phyloP scores from a whole-genome alignment of 2,329 filamentous ascomycete species.

The Claviceps sp. region DNA sequence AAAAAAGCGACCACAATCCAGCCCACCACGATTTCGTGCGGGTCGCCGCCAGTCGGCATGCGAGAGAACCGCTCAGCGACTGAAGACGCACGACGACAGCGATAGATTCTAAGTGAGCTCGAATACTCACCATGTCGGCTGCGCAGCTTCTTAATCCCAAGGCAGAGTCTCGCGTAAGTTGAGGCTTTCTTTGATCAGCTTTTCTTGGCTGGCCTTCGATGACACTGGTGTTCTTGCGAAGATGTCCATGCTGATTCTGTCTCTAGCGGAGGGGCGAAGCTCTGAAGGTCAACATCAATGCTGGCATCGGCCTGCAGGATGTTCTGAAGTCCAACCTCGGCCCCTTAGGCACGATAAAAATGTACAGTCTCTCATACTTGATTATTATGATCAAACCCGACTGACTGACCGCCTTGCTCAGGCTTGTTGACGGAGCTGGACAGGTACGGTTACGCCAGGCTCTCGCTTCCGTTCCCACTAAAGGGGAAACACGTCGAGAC shows the following conservation, averaged over 20 bases:
- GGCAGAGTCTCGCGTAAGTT: conserved; percentile 84
- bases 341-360: conserved; percentile 89
- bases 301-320: conserved; percentile 85
- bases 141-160: conserved; percentile 98
- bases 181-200: neutral
- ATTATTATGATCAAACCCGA: neutral
- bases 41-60: conserved; percentile 17
- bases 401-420: conserved; percentile 15
- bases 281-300: conserved; percentile 90
- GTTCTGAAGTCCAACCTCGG: conserved; percentile 94
- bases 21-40: conserved; percentile 16
- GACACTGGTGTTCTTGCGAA: conserved; percentile 3
- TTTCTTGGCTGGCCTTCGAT: neutral
- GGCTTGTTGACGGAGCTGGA: conserved; percentile 57
- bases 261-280: conserved; percentile 85
- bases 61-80: conserved; percentile 12
- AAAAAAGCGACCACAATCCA: conserved; percentile 18
- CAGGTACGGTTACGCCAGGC: conserved; percentile 34
- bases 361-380: conserved; percentile 37
- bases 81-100: conserved; percentile 7
- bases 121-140: conserved; percentile 60
- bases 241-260: conserved; percentile 13
- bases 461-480: conserved; percentile 16
- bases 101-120: conserved; percentile 7
- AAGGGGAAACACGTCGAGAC: conserved; percentile 13